Percentiles rank a stretch among this genome's conserved stretches.
These are phyloP conservation scores for Pleurotus cornucopiae DNA, from an alignment of 768 basidiomycete species.

Conservation along the genomic window DNA sequence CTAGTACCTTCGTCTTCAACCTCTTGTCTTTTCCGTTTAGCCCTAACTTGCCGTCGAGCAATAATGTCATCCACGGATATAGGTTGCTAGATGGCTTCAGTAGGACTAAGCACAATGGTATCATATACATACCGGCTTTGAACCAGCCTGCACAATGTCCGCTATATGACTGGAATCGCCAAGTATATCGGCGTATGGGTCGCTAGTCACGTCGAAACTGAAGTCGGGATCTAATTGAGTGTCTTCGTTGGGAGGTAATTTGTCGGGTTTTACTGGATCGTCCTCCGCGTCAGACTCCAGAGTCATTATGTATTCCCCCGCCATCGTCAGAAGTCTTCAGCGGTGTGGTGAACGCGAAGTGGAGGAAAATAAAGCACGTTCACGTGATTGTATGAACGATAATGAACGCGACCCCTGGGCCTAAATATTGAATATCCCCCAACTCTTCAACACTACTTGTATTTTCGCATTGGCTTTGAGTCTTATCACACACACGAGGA, in stretches of 20 bases:
- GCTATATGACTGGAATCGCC: slow-evolving; percentile 34
- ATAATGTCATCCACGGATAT: slow-evolving; percentile 93
- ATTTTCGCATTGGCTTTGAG: too few species aligned
- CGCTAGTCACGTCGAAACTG: slow-evolving; percentile 73
- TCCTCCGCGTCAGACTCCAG: slow-evolving; percentile 79
- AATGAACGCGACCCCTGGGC: too few species aligned
- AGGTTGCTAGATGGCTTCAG: slow-evolving; percentile 44
- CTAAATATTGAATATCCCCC: too few species aligned
- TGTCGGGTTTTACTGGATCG: neutral
- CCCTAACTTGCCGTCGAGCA: slow-evolving; percentile 54
- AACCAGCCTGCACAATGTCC: slow-evolving; percentile 59
- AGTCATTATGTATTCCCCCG: slow-evolving; percentile 68
- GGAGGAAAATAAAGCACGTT: too few species aligned
- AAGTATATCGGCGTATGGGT: slow-evolving; percentile 59
- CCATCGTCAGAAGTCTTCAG: slow-evolving; percentile 20
- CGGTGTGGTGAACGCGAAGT: too few species aligned
- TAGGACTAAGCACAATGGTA: slow-evolving; percentile 5
- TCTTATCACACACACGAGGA: neutral
- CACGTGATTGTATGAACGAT: too few species aligned
- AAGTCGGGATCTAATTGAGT: slow-evolving; percentile 76
- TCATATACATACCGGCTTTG: slow-evolving; percentile 50
- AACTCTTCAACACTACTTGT: too few species aligned
- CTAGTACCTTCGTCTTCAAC: slow-evolving; percentile 32
- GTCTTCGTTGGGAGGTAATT: slow-evolving; percentile 39
- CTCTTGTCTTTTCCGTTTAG: slow-evolving; percentile 63